Evolutionary conservation across 306 rosid genomes (phyloP), one percentile per base, ranked within the genome.

Genomic region (Malus sieversii): DNA sequence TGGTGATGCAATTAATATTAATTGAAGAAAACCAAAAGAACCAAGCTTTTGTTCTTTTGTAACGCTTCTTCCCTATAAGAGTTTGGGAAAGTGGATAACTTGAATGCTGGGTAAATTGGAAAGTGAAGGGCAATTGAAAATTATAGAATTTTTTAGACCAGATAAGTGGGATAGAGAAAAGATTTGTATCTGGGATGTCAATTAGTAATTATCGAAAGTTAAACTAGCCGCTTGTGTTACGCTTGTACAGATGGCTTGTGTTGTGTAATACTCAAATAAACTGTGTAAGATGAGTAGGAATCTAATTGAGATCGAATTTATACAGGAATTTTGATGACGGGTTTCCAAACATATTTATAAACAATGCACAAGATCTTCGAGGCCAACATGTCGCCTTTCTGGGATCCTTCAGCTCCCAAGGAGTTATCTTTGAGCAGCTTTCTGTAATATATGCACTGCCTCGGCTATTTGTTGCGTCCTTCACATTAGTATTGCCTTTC

Each of bases 301-400:
- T 68, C 64, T 81, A 76, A 75, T 59, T 67, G 35, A 20, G 53
- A 70, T 84, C 66, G 9, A 79, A 71, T 84, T 65, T 68, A n/a
- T 82, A 45, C 93, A 92, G 99, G 95, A 85, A 84, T 48, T 95
- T 95, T 75, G 93, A 90, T 46, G 99, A 95, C 84, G 97, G 99
- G 15, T 95, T 95, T 82, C 97, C 99, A 71, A 95, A 92, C 81
- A 70, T 95, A 57, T 95, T 85, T 51, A 95, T 92, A 76, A 74
- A 92, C 66, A 81, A 95, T 77, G 97, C 99, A 19, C 97, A 95
- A 84, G 97, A 89, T 61, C 97, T 95, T 68, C 87, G 97, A 60
- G 99, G 97, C n/a, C 83, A 95, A 81, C 97, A 95, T 78, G 97
- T 95, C 35, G 99, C 97, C 65, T 94, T 91, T 71, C 84, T 92